Percentiles rank a stretch among this genome's conserved stretches.
These are phyloP conservation scores for Trichomonascaceae sp. DNA, from an alignment of 1,139 yeast genomes.

Conservation along the genomic window DNA sequence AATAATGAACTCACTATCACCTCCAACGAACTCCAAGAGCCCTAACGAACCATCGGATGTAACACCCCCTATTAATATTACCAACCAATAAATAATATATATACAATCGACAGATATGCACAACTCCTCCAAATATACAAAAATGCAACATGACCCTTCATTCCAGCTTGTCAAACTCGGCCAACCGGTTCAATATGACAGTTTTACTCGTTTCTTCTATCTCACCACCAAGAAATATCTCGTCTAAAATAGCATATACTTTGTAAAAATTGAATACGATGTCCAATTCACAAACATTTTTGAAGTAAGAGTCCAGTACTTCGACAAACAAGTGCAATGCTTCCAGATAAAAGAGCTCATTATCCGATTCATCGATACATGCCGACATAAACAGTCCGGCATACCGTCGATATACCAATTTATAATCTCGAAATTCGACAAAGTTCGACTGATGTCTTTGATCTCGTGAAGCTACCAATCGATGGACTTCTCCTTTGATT, in stretches of 20 bases:
- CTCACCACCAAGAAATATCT: constrained; percentile 73
- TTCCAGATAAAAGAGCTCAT: constrained; percentile 76
- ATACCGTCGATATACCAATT: constrained; percentile 79
- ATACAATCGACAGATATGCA: not conserved
- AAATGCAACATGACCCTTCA: constrained; percentile 8
- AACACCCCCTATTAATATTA: not conserved
- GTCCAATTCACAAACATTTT: constrained; percentile 92
- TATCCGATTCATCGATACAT: constrained; percentile 68
- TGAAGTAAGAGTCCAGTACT: constrained; percentile 75
- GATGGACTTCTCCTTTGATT: constrained; percentile 63
- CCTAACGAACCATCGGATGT: no score
- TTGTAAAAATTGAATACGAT: constrained; percentile 88
- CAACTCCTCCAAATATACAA: not conserved
- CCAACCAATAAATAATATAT: not conserved
- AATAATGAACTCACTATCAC: no score
- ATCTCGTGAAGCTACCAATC: constrained; percentile 75
- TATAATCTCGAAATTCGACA: constrained; percentile 51
- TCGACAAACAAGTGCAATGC: constrained; percentile 86
- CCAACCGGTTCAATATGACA: constrained; percentile 60
- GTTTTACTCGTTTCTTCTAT: constrained; percentile 77
- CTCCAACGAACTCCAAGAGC: no score
- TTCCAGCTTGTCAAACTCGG: constrained; percentile 35
- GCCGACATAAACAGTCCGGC: constrained; percentile 87
- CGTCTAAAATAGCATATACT: constrained; percentile 88
- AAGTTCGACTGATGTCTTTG: constrained; percentile 59